A percentile compares a stretch with the other conserved stretches of the same genome.
These are phyloP conservation scores for Epichloe sylvatica DNA, from an alignment of 2,329 filamentous ascomycete genomes.

Conservation along the genomic window DNA sequence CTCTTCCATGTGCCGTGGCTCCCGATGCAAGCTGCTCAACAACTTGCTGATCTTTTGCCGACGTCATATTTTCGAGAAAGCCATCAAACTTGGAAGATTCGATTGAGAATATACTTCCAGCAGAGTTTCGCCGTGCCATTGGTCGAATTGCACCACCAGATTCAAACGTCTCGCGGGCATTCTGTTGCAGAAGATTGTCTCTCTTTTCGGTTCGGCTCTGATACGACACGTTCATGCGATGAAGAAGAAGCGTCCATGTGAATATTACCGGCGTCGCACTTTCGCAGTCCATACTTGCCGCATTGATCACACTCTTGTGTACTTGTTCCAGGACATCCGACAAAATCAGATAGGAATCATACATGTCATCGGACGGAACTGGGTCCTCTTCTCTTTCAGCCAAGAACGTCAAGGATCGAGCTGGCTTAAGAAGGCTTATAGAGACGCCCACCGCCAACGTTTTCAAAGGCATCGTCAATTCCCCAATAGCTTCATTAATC, in stretches of 20 bases:
- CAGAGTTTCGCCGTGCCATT: conserved; percentile 40
- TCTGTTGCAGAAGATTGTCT: conserved; percentile 43
- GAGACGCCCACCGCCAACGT: conserved; percentile 57
- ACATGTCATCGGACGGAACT: conserved; percentile 20
- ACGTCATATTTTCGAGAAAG: conserved; percentile 36
- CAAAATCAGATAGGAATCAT: conserved; percentile 53
- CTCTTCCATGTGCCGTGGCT: conserved; percentile 35
- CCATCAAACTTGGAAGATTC: conserved; percentile 45
- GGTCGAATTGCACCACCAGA: conserved; percentile 28
- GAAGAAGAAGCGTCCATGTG: conserved; percentile 66
- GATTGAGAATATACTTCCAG: conserved; percentile 48
- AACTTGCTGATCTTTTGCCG: conserved; percentile 37
- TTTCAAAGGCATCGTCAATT: conserved; percentile 51
- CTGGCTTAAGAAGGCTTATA: conserved; percentile 55
- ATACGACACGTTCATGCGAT: conserved; percentile 52
- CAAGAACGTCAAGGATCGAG: conserved; percentile 34
- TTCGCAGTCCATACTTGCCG: conserved; percentile 40
- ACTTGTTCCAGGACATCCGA: conserved; percentile 57
- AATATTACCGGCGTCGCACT: conserved; percentile 62
- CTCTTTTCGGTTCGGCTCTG: conserved; percentile 46
- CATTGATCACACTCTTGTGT: conserved; percentile 53
- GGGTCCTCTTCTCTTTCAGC: conserved; percentile 25
- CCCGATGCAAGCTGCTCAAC: conserved; percentile 35
- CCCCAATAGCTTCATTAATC: conserved; percentile 28
- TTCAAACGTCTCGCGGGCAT: conserved; percentile 43